Evolutionary conservation across 2,329 filamentous ascomycete species (phyloP), one percentile per base, ranked within the genome.

Genomic region (Endoconidiophora polonica): DNA sequence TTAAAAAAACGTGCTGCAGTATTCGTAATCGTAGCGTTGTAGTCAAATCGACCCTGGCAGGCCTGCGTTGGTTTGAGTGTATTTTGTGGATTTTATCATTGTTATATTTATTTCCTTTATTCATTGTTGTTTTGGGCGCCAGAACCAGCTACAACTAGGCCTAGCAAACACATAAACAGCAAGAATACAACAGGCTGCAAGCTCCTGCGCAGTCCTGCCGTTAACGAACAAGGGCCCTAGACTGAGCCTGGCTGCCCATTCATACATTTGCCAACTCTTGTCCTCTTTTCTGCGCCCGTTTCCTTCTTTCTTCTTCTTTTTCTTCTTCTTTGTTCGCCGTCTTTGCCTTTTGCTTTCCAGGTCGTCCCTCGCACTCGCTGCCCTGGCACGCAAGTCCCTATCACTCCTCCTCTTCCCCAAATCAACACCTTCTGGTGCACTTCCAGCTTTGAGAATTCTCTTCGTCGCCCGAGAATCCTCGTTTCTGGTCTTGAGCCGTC

Each of bases 381-480:
- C 54, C 54, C 50, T 52, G 48, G 44, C 55, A 53, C 53, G 50
- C 50, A 47, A 45, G 52, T 52, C 52, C 52, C 50, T 55, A 51
- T 54, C 50, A 50, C 49, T 53, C 54, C 54, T 52, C 52, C 56
- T 56, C 50, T 52, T 44, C 53, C 54, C 49, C 55, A 55, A 55
- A 53, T 58, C 57, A 58, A 57, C 49, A 52, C 53, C 50, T 54
- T 52, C 50, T 58, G 69, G 68, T 68, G 61, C 60, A 68, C 39
- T 49, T 52, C 50, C 46, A 45, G 39, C 20, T 41, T 29, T n/a
- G 49, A 47, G 66, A 67, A 68, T 67, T 68, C 68, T 63, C 66
- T 56, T 58, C 66, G 65, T 65, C 59, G 61, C 65, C 65, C 63
- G 48, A 54, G 56, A 62, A 64, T 65, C 68, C 16, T 68, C 65